These are phyloP conservation scores for Fusarium globosum DNA, from an alignment of 2,329 filamentous ascomycete genomes.

Conservation along the genomic window DNA sequence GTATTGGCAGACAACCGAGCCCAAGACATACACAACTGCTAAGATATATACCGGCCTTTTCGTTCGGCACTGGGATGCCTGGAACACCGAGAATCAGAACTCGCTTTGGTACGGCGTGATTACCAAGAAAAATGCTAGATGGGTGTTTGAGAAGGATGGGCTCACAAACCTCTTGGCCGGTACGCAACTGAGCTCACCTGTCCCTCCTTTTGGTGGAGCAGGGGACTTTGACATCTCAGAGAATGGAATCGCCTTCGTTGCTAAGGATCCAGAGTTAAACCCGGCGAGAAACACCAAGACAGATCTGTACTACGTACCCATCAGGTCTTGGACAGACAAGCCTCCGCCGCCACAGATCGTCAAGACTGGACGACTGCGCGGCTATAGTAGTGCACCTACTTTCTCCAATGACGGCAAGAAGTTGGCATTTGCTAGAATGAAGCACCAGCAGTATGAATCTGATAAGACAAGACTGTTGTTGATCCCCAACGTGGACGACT, in stretches of 20 bases:
- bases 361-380: slow-evolving; percentile 67
- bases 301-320: slow-evolving; percentile 79
- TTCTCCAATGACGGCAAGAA: slow-evolving; percentile 80
- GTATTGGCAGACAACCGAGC: slow-evolving; percentile 71
- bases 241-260: slow-evolving; percentile 76
- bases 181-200: slow-evolving; percentile 71
- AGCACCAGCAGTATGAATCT: slow-evolving; percentile 79
- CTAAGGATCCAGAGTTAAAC: slow-evolving; percentile 78
- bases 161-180: slow-evolving; percentile 73
- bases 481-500: slow-evolving; percentile 68
- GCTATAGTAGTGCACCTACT: slow-evolving; percentile 73
- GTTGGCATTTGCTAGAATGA: slow-evolving; percentile 84
- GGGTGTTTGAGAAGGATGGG: slow-evolving; percentile 55
- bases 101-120: slow-evolving; percentile 79
- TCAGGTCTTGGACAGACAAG: slow-evolving; percentile 69
- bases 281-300: slow-evolving; percentile 82
- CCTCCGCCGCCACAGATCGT: slow-evolving; percentile 61
- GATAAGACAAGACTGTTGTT: slow-evolving; percentile 76
- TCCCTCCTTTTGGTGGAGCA: slow-evolving; percentile 81
- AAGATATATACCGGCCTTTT: slow-evolving; percentile 80
- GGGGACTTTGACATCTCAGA: slow-evolving; percentile 82
- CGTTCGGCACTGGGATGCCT: slow-evolving; percentile 87
- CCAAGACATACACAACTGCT: slow-evolving; percentile 71
- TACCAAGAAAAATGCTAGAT: slow-evolving; percentile 55
- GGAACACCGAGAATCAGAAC: slow-evolving; percentile 74